phyloP scores from a whole-genome alignment of 176 grass and related monocot species.

The Raddia distichophylla region DNA sequence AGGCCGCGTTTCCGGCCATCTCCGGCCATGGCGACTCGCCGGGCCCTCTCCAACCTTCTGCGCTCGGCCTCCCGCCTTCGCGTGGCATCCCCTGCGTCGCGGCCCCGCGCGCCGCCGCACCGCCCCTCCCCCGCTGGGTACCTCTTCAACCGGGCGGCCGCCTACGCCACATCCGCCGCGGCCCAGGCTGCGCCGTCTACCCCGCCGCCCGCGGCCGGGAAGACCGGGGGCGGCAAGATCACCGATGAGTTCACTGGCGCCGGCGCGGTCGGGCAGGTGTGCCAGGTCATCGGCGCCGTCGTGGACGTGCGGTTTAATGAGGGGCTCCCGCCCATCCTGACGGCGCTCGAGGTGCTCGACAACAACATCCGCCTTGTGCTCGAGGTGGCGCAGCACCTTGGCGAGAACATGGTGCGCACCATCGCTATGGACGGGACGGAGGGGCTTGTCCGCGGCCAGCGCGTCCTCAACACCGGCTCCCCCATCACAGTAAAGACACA shows the following conservation, averaged over 20 bases:
- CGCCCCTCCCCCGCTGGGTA: constrained; percentile 69
- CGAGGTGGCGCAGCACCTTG: constrained; percentile 95
- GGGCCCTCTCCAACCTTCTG: constrained; percentile 70
- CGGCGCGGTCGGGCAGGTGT: constrained; percentile 85
- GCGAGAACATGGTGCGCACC: constrained; percentile 94
- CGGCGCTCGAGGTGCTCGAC: constrained; percentile 96
- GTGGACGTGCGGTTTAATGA: constrained; percentile 91
- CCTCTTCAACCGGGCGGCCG: constrained; percentile 67
- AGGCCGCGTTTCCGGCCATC: constrained; percentile 46
- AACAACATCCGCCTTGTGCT: constrained; percentile 92
- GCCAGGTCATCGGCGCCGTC: constrained; percentile 97
- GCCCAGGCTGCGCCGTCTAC: constrained; percentile 33
- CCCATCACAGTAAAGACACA: constrained; percentile 80
- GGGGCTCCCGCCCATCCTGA: constrained; percentile 93
- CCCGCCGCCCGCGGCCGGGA: constrained; percentile 28
- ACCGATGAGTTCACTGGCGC: constrained; percentile 98
- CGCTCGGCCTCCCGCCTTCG: constrained; percentile 58
- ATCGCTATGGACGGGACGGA: constrained; percentile 99
- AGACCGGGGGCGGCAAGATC: constrained; percentile 66
- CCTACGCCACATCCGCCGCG: constrained; percentile 63
- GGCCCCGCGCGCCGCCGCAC: constrained; percentile 46
- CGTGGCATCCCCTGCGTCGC: constrained; percentile 56
- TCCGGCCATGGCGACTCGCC: constrained; percentile 85
- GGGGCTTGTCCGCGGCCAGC: constrained; percentile 93
- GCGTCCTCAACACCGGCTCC: constrained; percentile 94